Percentiles rank a stretch among this genome's conserved stretches.
phyloP scores from a whole-genome alignment of 2,329 filamentous ascomycete genomes.

The Sporothrix curviconia region DNA sequence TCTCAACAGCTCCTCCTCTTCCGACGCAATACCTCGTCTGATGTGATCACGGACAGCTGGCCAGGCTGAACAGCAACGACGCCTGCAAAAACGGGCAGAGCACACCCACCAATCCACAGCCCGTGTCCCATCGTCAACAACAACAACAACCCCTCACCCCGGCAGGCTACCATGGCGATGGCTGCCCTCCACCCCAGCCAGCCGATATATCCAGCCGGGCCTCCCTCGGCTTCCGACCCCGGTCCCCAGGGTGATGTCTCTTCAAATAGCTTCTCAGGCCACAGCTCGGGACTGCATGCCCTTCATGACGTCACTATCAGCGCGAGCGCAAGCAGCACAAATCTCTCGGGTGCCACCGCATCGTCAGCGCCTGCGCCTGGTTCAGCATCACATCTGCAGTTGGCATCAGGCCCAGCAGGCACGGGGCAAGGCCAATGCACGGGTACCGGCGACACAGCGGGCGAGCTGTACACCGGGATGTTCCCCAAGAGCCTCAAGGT shows the following conservation, averaged over 20 bases:
- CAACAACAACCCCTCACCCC: background rate
- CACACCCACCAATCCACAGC: too few species aligned
- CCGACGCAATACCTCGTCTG: too few species aligned
- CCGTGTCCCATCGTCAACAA: too few species aligned
- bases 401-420: background rate
- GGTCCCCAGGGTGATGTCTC: background rate
- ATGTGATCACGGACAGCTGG: too few species aligned
- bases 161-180: slow-evolving; percentile 7
- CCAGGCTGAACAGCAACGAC: background rate
- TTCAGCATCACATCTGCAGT: background rate
- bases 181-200: slow-evolving; percentile 13
- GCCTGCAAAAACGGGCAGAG: background rate
- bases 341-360: background rate
- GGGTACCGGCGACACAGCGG: slow-evolving; percentile 9
- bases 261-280: background rate
- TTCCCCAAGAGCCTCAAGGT: slow-evolving; percentile 28
- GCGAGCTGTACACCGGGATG: background rate
- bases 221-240: background rate
- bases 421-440: background rate
- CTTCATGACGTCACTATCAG: slow-evolving; percentile 13
- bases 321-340: background rate
- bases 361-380: background rate
- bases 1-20: too few species aligned
- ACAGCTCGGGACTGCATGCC: background rate
- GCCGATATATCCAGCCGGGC: background rate